Evolutionary conservation across 2,329 filamentous ascomycete species (phyloP), one percentile per base, ranked within the genome.

Genomic region (Pseudogymnoascus sp.): DNA sequence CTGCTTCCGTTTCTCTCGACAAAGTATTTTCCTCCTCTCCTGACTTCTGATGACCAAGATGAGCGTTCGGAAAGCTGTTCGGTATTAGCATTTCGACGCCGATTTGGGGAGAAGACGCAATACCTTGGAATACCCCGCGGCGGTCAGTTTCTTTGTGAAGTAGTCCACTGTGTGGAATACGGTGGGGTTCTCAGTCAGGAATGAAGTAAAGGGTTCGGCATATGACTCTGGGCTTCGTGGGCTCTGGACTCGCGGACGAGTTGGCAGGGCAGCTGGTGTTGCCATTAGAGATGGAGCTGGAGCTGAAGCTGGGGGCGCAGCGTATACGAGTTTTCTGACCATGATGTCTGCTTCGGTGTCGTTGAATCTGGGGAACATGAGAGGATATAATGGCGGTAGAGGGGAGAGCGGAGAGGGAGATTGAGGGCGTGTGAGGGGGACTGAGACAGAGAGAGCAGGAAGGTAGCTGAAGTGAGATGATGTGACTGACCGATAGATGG

Each of bases 181-280:
- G 7, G 94, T 97, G 0, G 94, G 94, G 71, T 97, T 96, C 64
- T 89, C 82, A 47, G 86, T 89, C 77, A 97, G 82, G 72, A 97
- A 97, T 59, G 90, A 82, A 72, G 88, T 87, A 73, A 96, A 97
- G 0, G 91, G 90, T 75, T 91, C 80, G 7, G 90, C 89, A 73
- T 91, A 96, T 62, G 80, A 80, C 69, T 86, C 85, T 4, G 85
- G 82, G 57, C 18, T 58, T 38, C 20, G 14, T 38, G 20, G 35
- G 57, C 30, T 25, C 2, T 58, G 57, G 35, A 20, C 47, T 53
- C 28, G 47, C 9, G 47, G 9, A 12, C 47, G 47, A 33, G 25
- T 14, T 5, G 47, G 47, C 9, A 53, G 47, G 11, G 11, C n/a
- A 53, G 15, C 47, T 20, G 30, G 47, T 53, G 47, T 12, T 14